Percentiles rank a stretch among this genome's conserved stretches.
Conservation (phyloP, 208 protist genomes). For the Leishmania lainsoni region DNA sequence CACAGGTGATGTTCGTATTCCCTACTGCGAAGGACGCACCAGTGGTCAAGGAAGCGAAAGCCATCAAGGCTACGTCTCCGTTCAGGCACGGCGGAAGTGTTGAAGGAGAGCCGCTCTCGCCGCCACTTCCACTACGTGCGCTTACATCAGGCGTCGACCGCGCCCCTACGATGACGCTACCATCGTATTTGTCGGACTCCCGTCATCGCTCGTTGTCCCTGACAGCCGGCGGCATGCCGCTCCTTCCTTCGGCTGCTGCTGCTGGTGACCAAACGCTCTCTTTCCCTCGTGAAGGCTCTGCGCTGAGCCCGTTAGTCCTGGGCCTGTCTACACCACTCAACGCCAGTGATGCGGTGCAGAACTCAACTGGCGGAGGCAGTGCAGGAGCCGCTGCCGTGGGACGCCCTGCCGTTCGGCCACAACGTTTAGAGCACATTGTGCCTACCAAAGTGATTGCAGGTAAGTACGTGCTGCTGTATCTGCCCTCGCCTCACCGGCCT, state of each 20-base stretch:
- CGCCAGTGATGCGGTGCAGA: background rate
- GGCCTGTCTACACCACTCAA: conserved; percentile 5
- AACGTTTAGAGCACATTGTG: conserved; percentile 46
- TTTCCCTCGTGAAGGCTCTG: conserved; percentile 6
- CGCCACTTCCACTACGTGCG: background rate
- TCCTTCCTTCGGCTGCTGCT: background rate
- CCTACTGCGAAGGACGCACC: background rate
- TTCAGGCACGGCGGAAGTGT: background rate
- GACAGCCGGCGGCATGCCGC: conserved; percentile 6
- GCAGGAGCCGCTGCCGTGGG: background rate
- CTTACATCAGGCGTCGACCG: background rate
- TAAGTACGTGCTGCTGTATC: conserved; percentile 75
- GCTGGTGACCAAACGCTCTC: background rate
- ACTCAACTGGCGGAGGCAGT: background rate
- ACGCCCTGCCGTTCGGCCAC: background rate
- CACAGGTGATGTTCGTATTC: background rate
- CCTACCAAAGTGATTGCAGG: conserved; percentile 47
- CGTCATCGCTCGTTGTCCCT: conserved; percentile 3
- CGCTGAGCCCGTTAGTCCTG: conserved; percentile 19
- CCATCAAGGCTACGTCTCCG: background rate
- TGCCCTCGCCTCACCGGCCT: conserved; percentile 34
- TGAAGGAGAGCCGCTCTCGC: background rate
- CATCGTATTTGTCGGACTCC: background rate
- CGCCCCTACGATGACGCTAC: background rate
- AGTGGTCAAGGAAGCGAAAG: background rate